Evolutionary conservation across 2,329 filamentous ascomycete genomes (phyloP).

Genomic region (Sclerotinia nivalis): DNA sequence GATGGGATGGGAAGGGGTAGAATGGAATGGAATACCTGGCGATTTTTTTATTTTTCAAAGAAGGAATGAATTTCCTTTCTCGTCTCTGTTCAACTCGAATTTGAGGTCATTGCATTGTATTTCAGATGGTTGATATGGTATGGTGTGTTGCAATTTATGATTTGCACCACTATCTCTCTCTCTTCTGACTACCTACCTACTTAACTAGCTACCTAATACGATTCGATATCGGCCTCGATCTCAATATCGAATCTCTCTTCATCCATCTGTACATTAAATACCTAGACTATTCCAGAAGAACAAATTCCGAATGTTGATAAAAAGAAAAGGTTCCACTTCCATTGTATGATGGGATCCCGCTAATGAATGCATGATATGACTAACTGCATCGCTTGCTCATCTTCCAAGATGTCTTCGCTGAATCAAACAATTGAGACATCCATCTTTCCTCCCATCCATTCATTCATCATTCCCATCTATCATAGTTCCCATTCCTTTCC

Average conservation of each 20-base stretch:
- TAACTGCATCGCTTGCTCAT: background rate
- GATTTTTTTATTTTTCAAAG: background rate
- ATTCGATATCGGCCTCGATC: background rate
- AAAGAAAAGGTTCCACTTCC: background rate
- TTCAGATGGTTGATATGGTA: background rate
- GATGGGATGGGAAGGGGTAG: background rate
- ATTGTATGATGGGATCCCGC: background rate
- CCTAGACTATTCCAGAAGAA: constrained; percentile 14
- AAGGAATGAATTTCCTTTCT: background rate
- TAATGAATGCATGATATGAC: constrained; percentile 3
- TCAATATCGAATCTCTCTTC: constrained; percentile 4
- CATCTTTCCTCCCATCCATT: background rate
- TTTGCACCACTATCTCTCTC: constrained; percentile 8
- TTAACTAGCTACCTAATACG: constrained; percentile 8
- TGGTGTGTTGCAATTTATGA: constrained; percentile 3
- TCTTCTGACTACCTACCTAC: background rate
- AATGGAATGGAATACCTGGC: constrained; percentile 18
- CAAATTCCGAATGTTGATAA: constrained; percentile 2
- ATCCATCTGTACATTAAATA: constrained; percentile 18
- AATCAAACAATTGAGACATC: background rate
- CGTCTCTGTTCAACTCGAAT: background rate
- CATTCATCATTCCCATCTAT: background rate
- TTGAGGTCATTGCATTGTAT: background rate
- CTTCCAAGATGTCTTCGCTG: background rate
- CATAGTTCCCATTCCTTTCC: background rate